phyloP scores from a whole-genome alignment of 176 grass and related monocot genomes.

The Oryza officinalis region DNA sequence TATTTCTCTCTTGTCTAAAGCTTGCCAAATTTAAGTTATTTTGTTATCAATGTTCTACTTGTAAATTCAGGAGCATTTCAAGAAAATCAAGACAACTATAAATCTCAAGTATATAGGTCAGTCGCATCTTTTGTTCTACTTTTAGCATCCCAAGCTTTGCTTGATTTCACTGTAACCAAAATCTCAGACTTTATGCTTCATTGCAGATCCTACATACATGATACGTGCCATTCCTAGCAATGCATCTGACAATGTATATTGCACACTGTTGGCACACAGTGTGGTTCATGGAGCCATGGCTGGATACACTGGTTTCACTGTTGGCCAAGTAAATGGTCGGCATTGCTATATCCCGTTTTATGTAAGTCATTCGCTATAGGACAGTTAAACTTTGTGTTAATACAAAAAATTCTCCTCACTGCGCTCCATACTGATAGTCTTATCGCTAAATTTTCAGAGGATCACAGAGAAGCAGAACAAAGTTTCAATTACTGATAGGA shows the following conservation, averaged over 20 bases:
- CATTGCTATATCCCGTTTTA: slow-evolving; percentile 94
- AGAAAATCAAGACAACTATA: slow-evolving; percentile 67
- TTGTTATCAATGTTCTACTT: slow-evolving; percentile 22
- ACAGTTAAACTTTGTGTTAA: neutral
- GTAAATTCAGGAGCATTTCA: slow-evolving; percentile 76
- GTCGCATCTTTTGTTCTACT: slow-evolving; percentile 1
- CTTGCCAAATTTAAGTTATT: neutral
- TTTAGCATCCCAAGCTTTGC: neutral
- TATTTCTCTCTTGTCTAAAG: neutral
- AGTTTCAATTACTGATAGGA: slow-evolving; percentile 87
- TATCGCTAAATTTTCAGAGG: slow-evolving; percentile 40
- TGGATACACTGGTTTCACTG: slow-evolving; percentile 89
- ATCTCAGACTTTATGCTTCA: slow-evolving; percentile 18
- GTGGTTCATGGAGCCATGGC: slow-evolving; percentile 94
- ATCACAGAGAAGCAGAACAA: slow-evolving; percentile 81
- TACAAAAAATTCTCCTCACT: neutral
- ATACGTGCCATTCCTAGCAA: slow-evolving; percentile 97
- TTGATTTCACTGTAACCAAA: neutral
- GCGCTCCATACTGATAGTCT: neutral
- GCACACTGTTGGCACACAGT: slow-evolving; percentile 86
- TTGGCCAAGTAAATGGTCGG: slow-evolving; percentile 83
- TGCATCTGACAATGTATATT: slow-evolving; percentile 94
- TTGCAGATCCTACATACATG: slow-evolving; percentile 99
- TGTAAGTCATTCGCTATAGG: slow-evolving; percentile 43
- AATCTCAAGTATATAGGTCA: slow-evolving; percentile 98